Evolutionary conservation across 2,329 filamentous ascomycete species (phyloP), one percentile per base, ranked within the genome.

Genomic region (Alternaria postmessia): DNA sequence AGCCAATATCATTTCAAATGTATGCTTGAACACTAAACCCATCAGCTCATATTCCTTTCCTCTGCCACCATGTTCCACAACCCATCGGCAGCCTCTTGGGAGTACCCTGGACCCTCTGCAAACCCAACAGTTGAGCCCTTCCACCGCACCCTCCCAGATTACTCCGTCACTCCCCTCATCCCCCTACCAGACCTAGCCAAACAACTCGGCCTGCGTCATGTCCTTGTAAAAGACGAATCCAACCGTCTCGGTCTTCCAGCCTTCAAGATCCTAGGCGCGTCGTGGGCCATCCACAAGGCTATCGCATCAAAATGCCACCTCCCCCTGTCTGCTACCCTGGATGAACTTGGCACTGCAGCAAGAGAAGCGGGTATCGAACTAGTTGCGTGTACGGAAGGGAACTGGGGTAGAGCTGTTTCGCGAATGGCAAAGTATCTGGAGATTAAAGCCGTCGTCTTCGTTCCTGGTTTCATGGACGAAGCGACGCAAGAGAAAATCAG

Each of bases 191-290:
- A 77, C 0, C 64, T 92, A 1, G 89, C 90, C 0, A 66, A 79
- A 3, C 82, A 88, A 14, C 75, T 93, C 0, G 85, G 85, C 0
- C 55, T 78, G 5, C 61, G 66, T 7, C 79, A 82, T 5, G 81
- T 94, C 4, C 83, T 88, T 38, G 70, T 93, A 64, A 94, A 94
- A 71, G 87, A 93, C 68, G 91, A 94, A 75, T 88, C 86, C 28
- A 81, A 79, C 54, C 85, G 91, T 5, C 86, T 92, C 38, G 88
- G 88, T 0, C 81, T 94, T 2, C 89, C 90, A 0, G 85, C 91
- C 0, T 94, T 94, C 82, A 95, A 95, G 76, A 91, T 94, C 44
- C 84, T 94, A 0, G 92, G 91, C 20, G 91, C 91, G 1, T 91
- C 89, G 0, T 94, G 90, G 90, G 90, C 86, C 0, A 83, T 86